Base-by-base conservation (phyloP, 352 stramenopile genomes). In the Pythium monospermum region DNA sequence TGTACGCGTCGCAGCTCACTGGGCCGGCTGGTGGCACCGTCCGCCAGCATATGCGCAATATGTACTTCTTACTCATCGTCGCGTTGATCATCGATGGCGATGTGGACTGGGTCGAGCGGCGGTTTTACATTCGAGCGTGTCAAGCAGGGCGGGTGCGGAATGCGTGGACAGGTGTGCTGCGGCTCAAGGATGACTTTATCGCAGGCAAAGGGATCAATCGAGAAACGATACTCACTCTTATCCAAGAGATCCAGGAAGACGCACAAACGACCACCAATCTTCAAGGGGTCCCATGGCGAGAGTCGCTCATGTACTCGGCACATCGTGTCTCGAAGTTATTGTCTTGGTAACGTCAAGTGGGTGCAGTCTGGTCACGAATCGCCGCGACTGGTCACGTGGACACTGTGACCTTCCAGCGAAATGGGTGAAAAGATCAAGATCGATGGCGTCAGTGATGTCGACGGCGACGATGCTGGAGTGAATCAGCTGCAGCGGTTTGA, bases 61-160 rank as follows among this genome's bases (percentile, higher is more conserved):
- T 83, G 13, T 68, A 76, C 35, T 71, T 76, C 36, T 47, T 83
- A 30, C 57, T 83, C 8, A 66, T 75, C 23, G 42, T 78, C 21
- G 25, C 61, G 19, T 53, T 80, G 22, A 57, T 83, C 22, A 73
- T 79, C 48, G 67, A 80, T 25, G 67, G 67, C 11, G 61, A 49
- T 32, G 56, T 83, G n/a, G 69, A 73, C 33, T 76, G 64, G 69
- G 42, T 54, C 12, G 72, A 80, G 36, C 57, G 69, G 6, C 59
- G 54, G 1, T 60, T 80, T 16, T 80, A 71, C 41, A 53, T 76
- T 25, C 64, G 68, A 10, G 53, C 64, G 12, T 83, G 69, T n/a
- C 45, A 73, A 6, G 67, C 69, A 1, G 69, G 58, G 0, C 46
- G 59, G 0, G 49, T 80, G 18, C 67, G 68, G 25, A 76, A 71